A percentile compares a stretch with the other conserved stretches of the same genome.
Evolutionary conservation across 495 filamentous ascomycete genomes (phyloP).

Genomic region (Talaromyces trachyspermus): DNA sequence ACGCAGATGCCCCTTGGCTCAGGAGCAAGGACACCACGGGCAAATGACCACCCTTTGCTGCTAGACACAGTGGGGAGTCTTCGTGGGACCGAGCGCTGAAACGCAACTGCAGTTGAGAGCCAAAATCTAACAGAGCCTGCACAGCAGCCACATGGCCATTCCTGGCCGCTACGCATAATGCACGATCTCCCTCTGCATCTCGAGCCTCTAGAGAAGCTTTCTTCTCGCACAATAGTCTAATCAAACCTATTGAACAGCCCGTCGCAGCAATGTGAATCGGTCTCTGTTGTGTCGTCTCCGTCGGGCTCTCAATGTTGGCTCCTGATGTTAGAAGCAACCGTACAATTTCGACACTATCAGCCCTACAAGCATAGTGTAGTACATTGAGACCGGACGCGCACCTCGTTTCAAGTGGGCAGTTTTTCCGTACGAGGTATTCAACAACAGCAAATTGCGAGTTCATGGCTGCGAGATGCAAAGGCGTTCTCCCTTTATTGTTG

Average conservation of each 20-base stretch:
- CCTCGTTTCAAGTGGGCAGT: slow-evolving; percentile 17
- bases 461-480: slow-evolving; percentile 37
- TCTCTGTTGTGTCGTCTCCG: slow-evolving; percentile 19
- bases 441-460: slow-evolving; percentile 32
- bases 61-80: slow-evolving; percentile 37
- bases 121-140: slow-evolving; percentile 28
- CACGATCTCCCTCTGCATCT: slow-evolving; percentile 30
- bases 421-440: slow-evolving; percentile 29
- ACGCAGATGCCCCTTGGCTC: slow-evolving; percentile 26
- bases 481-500: slow-evolving; percentile 28
- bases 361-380: slow-evolving; percentile 40
- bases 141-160: slow-evolving; percentile 31
- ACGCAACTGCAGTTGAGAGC: slow-evolving; percentile 24
- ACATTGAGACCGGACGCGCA: slow-evolving; percentile 27
- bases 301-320: slow-evolving; percentile 31
- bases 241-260: slow-evolving; percentile 22
- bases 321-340: slow-evolving; percentile 31
- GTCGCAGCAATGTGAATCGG: slow-evolving; percentile 35
- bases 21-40: slow-evolving; percentile 30
- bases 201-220: slow-evolving; percentile 32
- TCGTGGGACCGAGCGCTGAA: slow-evolving; percentile 23
- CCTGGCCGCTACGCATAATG: slow-evolving; percentile 29
- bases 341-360: slow-evolving; percentile 26
- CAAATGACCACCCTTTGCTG: slow-evolving; percentile 32
- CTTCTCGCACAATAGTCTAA: slow-evolving; percentile 31